phyloP scores from a whole-genome alignment of 2,329 filamentous ascomycete genomes.

The Parafenestella ontariensis region DNA sequence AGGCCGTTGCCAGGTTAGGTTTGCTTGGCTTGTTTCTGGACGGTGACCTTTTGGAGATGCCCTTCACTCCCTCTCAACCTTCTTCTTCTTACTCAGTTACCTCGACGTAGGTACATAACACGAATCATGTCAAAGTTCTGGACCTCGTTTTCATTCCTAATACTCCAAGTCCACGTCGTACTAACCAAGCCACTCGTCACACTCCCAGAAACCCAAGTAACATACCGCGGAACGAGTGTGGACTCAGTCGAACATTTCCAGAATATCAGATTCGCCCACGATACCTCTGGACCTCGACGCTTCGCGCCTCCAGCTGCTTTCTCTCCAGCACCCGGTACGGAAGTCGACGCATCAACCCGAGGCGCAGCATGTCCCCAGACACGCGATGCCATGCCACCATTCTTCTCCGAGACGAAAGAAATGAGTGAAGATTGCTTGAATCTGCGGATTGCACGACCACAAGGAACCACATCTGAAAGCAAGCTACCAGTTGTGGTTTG shows the following conservation, averaged over 20 bases:
- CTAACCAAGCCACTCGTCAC: background rate
- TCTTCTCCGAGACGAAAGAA: background rate
- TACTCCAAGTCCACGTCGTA: background rate
- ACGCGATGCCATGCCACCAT: background rate
- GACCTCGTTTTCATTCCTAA: background rate
- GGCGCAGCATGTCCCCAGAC: background rate
- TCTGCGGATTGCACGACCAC: background rate
- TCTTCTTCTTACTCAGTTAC: too few species aligned
- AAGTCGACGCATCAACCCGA: background rate
- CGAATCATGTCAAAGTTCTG: too few species aligned
- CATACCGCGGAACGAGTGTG: background rate
- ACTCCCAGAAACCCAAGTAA: background rate
- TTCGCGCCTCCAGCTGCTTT: background rate
- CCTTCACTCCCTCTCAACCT: too few species aligned
- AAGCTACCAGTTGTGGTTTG: background rate
- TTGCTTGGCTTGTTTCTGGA: too few species aligned
- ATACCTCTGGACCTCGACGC: background rate
- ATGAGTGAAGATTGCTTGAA: background rate
- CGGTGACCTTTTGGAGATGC: too few species aligned
- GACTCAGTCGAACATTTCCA: background rate
- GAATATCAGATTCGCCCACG: background rate
- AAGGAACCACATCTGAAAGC: background rate
- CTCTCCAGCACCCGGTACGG: background rate
- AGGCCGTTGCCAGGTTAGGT: too few species aligned
- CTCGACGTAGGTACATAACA: too few species aligned